These are phyloP conservation scores for Onygena corvina DNA, from an alignment of 2,329 filamentous ascomycete species.

Conservation along the genomic window DNA sequence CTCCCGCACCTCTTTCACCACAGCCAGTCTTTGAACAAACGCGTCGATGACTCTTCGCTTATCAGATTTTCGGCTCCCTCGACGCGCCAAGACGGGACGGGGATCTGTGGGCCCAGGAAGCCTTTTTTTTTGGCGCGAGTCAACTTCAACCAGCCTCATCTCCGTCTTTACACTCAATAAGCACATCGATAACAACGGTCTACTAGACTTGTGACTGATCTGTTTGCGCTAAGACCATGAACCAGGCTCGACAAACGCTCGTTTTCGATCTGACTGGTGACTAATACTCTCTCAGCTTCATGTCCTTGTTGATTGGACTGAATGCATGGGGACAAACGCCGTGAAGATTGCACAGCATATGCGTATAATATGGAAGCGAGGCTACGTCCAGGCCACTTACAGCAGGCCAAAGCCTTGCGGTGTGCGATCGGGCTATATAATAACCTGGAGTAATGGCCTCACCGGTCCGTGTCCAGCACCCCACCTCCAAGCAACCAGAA, in stretches of 20 bases:
- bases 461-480: background rate
- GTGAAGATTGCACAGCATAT: too few relatives aligned
- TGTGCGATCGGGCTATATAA: background rate
- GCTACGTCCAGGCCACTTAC: background rate
- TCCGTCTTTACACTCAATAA: too few relatives aligned
- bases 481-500: background rate
- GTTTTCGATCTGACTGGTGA: too few relatives aligned
- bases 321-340: too few relatives aligned
- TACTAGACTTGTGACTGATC: too few relatives aligned
- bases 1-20: background rate
- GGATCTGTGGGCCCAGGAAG: background rate
- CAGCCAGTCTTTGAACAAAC: background rate
- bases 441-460: background rate
- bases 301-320: too few relatives aligned
- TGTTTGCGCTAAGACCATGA: too few relatives aligned
- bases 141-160: too few relatives aligned
- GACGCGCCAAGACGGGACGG: background rate
- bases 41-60: background rate
- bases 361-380: background rate
- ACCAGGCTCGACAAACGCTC: too few relatives aligned
- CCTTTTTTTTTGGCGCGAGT: background rate
- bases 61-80: background rate
- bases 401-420: background rate
- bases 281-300: too few relatives aligned
- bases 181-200: too few relatives aligned